A percentile compares a stretch with the other conserved stretches of the same genome.
phyloP scores from a whole-genome alignment of 2,329 filamentous ascomycete species.

The Pseudogymnoascus sp. region DNA sequence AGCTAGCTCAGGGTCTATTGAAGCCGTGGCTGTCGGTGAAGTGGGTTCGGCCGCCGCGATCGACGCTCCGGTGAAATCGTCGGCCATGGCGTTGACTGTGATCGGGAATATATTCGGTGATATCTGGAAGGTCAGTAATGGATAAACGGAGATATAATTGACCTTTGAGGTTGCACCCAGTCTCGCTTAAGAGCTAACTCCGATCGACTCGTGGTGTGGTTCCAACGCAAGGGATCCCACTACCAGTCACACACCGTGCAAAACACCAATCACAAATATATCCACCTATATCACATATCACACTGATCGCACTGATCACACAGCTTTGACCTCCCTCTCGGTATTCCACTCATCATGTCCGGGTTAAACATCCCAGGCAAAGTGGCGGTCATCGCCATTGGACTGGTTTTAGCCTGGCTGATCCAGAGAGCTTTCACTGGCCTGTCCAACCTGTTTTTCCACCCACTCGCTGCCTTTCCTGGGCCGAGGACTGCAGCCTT shows the following conservation, averaged over 20 bases:
- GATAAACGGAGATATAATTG: neutral
- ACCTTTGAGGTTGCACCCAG: neutral
- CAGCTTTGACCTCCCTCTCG: neutral
- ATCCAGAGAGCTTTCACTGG: neutral
- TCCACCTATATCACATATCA: constrained; percentile 1
- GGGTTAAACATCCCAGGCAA: neutral
- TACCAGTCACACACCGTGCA: constrained; percentile 16
- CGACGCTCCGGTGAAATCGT: neutral
- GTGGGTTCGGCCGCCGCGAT: neutral
- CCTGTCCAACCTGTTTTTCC: constrained; percentile 18
- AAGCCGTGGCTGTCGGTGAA: neutral
- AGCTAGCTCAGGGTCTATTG: neutral
- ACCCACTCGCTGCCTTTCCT: constrained; percentile 25
- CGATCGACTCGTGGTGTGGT: neutral
- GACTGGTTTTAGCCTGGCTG: neutral
- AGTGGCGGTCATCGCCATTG: neutral
- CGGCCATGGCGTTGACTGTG: neutral
- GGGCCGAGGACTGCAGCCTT: constrained; percentile 25
- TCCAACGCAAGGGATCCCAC: neutral
- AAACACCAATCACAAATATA: constrained; percentile 8
- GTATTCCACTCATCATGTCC: neutral
- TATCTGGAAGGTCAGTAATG: neutral
- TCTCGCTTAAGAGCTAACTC: neutral
- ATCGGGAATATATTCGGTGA: neutral
- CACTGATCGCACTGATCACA: neutral